Evolutionary conservation across 148 eudicot genomes (phyloP), one percentile per base, ranked within the genome.

Genomic region (Amaranthus cruentus): DNA sequence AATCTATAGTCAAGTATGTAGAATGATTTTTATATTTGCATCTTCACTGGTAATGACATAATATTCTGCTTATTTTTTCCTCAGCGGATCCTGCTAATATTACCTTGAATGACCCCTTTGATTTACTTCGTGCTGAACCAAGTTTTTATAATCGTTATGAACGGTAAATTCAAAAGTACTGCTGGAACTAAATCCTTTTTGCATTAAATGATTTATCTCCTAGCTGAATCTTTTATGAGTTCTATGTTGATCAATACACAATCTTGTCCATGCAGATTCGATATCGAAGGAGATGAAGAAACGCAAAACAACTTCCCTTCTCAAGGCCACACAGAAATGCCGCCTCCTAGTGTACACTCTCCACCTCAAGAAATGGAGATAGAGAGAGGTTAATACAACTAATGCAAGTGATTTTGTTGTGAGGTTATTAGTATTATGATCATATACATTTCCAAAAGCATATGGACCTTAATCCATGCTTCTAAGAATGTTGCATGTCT

Each of bases 21-120:
- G 38, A 28, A 66, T 66, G 4, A n/a, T 60, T 4, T 58, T 47
- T 58, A 58, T 60, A 5, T 7, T 28, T 6, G 9, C 7, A 6
- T 4, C 48, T 49, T 42, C 12, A 13, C 10, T 14, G 44, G 38
- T 48, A 69, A n/a, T n/a, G 46, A 72, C 60, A 61, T 76, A 69
- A 76, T 21, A 15, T 46, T 63, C 52, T 71, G 52, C 79, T 8
- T 18, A 21, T 76, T 78, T 69, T 51, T 74, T 52, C 78, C 75
- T 61, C 90, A 96, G 99, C 82, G 60, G 90, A 89, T 72, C 77
- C 88, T 7, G 97, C 83, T 48, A 82, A 89, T 59, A 96, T 96
- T 81, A 96, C 99, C n/a, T 75, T 95, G 46, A 73, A 77, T 75
- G 98, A 94, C 69, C 76, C 73, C 4, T 85, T 70, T 78, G 88